A percentile compares a stretch with the other conserved stretches of the same genome.
phyloP scores from a whole-genome alignment of 306 rosid genomes.

The Urtica urens region DNA sequence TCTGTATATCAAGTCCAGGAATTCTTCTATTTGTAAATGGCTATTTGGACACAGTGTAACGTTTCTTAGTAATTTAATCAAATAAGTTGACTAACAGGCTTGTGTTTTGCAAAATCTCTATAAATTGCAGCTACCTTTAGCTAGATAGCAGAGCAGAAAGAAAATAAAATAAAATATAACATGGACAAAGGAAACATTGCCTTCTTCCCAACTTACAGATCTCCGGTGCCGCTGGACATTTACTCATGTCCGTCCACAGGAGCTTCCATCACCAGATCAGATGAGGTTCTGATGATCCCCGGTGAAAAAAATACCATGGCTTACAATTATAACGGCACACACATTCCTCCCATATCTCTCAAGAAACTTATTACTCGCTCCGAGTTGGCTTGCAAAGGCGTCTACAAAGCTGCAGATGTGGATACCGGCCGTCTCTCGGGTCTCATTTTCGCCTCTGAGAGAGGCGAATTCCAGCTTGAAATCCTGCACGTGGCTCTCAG shows the following conservation, averaged over 20 bases:
- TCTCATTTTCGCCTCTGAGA: neutral
- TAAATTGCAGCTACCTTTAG: too few relatives aligned
- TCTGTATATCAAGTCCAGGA: too few relatives aligned
- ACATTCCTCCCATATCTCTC: neutral
- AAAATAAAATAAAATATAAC: too few relatives aligned
- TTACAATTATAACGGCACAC: slow-evolving; percentile 4
- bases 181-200: slow-evolving; percentile 11
- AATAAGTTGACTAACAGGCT: too few relatives aligned
- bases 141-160: too few relatives aligned
- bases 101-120: too few relatives aligned
- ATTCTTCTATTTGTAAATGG: too few relatives aligned
- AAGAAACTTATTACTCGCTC: slow-evolving; percentile 1
- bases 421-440: slow-evolving; percentile 4
- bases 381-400: neutral
- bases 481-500: slow-evolving; percentile 5
- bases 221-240: slow-evolving; percentile 6
- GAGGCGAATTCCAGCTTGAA: neutral
- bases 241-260: neutral
- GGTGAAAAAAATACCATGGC: too few relatives aligned
- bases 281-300: slow-evolving; percentile 4
- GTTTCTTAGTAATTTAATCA: too few relatives aligned
- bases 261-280: neutral
- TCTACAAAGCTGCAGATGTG: slow-evolving; percentile 1
- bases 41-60: too few relatives aligned
- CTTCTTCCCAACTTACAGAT: slow-evolving; percentile 4